Percentiles rank a stretch among this genome's conserved stretches.
Conservation (phyloP, 345 rosid genomes). For the Aurinia saxatilis region DNA sequence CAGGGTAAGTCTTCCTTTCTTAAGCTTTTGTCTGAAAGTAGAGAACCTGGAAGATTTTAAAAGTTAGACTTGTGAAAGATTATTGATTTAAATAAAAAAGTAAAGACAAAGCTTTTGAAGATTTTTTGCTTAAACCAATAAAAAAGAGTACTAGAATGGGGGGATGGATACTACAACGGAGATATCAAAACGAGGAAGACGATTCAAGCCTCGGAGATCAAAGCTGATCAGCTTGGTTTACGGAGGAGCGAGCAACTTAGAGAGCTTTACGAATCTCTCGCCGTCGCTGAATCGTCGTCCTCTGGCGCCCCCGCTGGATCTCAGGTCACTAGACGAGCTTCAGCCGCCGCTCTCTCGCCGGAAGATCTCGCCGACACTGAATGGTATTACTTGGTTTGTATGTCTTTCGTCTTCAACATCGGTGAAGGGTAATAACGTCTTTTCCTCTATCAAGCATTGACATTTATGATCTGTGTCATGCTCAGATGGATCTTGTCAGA, state of each 20-base stretch:
- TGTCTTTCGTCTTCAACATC: constrained; percentile 77
- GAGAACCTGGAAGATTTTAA: too few relatives aligned
- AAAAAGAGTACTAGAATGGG: constrained; percentile 77
- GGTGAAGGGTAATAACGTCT: constrained; percentile 69
- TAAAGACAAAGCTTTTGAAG: too few relatives aligned
- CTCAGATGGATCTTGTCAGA: too few relatives aligned
- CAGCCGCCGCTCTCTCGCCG: constrained; percentile 77
- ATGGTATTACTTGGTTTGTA: constrained; percentile 96
- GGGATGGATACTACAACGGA: constrained; percentile 92
- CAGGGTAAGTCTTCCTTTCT: constrained; percentile 50
- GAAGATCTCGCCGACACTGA: constrained; percentile 94
- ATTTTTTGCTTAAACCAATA: too few relatives aligned
- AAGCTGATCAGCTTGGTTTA: constrained; percentile 57
- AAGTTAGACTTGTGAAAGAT: too few relatives aligned
- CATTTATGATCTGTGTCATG: too few relatives aligned
- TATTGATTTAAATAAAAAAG: too few relatives aligned
- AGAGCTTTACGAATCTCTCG: constrained; percentile 74
- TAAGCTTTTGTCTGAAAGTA: not conserved
- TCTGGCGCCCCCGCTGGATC: constrained; percentile 41
- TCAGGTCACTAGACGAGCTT: constrained; percentile 38
- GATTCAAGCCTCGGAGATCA: constrained; percentile 63
- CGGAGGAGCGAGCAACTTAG: constrained; percentile 86
- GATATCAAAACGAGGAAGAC: constrained; percentile 94
- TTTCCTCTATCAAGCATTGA: too few relatives aligned
- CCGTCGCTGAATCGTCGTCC: constrained; percentile 45